Evolutionary conservation across 2,329 filamentous ascomycete genomes (phyloP), one percentile per base, ranked within the genome.

Genomic region (Penicillium decumbens): DNA sequence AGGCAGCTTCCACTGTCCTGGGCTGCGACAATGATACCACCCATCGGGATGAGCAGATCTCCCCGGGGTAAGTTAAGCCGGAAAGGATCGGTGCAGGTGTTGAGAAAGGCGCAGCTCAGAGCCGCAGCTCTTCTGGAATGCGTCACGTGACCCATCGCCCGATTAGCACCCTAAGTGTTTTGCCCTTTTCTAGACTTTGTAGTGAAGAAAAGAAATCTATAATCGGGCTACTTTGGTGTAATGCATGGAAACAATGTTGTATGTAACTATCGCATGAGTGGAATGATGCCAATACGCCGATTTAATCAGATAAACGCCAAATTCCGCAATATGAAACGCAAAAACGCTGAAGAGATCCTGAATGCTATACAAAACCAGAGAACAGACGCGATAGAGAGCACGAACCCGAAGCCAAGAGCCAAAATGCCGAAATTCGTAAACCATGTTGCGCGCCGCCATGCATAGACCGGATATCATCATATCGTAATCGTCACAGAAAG

Each of bases 1-100:
- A 55, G 60, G 64, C 65, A 67, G 64, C 63, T 63, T 66, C 63
- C 68, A 69, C 67, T 68, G 62, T 69, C 61, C 60, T 64, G 62
- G 55, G 60, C 59, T 51, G 58, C 57, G 60, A 57, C 52, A 60
- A 63, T 49, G 56, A 54, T 60, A 65, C 63, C 63, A 62, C 67
- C 66, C 65, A 69, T 69, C 61, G 58, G 63, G 64, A 66, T 61
- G 44, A 54, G 28, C 40, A 53, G 45, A 56, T 54, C 54, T 56
- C 60, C 57, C 50, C 41, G 47, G 45, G 51, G 52, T 32, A 15
- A 37, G 12, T 43, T 50, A 48, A 46, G 51, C 39, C 46, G 42
- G 47, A 55, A 61, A 62, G 53, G 58, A 55, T 51, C 45, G 44
- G 38, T 18, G 41, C 55, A 42, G 32, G 48, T 41, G 47, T 41